A percentile compares a stretch with the other conserved stretches of the same genome.
These are phyloP conservation scores for Irpex rosettiformis DNA, from an alignment of 1,284 basidiomycete genomes.

Conservation along the genomic window DNA sequence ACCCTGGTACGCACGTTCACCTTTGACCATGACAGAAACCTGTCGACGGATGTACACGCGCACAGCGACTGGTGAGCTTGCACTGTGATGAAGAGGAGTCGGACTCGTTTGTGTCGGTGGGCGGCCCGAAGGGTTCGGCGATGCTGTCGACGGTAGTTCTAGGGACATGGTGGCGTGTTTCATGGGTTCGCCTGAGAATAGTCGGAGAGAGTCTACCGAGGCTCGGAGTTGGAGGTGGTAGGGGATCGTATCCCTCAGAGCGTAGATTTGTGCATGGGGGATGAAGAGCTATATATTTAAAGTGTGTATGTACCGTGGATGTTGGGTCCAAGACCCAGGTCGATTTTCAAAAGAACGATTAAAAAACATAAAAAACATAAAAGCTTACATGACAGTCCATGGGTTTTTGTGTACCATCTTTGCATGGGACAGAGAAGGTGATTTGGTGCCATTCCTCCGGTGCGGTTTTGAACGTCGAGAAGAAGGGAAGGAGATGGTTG, in stretches of 20 bases:
- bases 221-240: constrained; percentile 61
- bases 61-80: constrained; percentile 17
- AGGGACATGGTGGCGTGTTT: too few relatives aligned
- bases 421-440: constrained; percentile 37
- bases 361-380: too few relatives aligned
- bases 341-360: too few relatives aligned
- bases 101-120: background rate
- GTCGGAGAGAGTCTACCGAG: constrained; percentile 35
- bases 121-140: background rate
- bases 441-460: constrained; percentile 66
- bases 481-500: constrained; percentile 30
- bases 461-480: constrained; percentile 46
- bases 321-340: too few relatives aligned
- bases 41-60: constrained; percentile 43
- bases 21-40: constrained; percentile 30
- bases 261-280: constrained; percentile 51
- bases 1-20: constrained; percentile 31
- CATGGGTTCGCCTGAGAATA: constrained; percentile 29
- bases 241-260: constrained; percentile 50
- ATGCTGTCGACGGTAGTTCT: background rate
- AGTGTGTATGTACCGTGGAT: too few relatives aligned
- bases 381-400: constrained; percentile 45
- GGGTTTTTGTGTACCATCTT: constrained; percentile 18
- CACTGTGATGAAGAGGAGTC: background rate
- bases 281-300: constrained; percentile 42